Percentiles rank a stretch among this genome's conserved stretches.
These are phyloP conservation scores for Microsporum canis DNA, from an alignment of 2,329 filamentous ascomycete genomes.

Conservation along the genomic window DNA sequence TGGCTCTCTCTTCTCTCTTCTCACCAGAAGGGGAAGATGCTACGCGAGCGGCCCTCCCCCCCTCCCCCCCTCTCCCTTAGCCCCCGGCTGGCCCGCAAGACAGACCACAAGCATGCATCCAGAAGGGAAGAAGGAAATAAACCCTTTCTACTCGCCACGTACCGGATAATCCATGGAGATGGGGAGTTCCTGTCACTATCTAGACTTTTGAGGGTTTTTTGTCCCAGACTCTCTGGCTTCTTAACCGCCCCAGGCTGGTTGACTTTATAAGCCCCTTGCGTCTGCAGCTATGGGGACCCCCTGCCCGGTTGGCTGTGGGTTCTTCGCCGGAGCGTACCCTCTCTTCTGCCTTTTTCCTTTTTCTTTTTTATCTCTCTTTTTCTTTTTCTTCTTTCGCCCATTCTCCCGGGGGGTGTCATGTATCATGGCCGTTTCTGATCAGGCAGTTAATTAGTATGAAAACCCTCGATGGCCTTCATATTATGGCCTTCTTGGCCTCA, in stretches of 20 bases:
- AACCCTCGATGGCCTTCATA: neutral
- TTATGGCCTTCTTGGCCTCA: neutral
- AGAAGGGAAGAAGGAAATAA: too few species aligned
- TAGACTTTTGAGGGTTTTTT: neutral
- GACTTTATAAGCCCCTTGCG: slow-evolving; percentile 1
- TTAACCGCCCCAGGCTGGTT: neutral
- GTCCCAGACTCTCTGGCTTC: too few species aligned
- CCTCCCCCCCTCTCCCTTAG: neutral
- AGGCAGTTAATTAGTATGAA: slow-evolving; percentile 3
- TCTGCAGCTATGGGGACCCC: neutral
- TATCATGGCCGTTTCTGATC: slow-evolving; percentile 2
- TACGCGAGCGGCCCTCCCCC: neutral
- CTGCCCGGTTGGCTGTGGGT: neutral
- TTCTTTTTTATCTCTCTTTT: neutral
- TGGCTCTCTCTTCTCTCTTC: too few species aligned
- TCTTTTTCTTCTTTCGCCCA: neutral
- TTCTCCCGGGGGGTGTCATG: neutral
- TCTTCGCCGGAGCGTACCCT: neutral
- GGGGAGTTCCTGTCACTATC: too few species aligned
- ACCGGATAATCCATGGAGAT: too few species aligned
- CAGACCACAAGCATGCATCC: too few species aligned
- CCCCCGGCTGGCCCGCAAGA: neutral
- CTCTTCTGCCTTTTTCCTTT: neutral
- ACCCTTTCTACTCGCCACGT: too few species aligned
- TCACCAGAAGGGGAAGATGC: too few species aligned